phyloP scores from a whole-genome alignment of 78 protist genomes.

The Monocercomonoides exilis region DNA sequence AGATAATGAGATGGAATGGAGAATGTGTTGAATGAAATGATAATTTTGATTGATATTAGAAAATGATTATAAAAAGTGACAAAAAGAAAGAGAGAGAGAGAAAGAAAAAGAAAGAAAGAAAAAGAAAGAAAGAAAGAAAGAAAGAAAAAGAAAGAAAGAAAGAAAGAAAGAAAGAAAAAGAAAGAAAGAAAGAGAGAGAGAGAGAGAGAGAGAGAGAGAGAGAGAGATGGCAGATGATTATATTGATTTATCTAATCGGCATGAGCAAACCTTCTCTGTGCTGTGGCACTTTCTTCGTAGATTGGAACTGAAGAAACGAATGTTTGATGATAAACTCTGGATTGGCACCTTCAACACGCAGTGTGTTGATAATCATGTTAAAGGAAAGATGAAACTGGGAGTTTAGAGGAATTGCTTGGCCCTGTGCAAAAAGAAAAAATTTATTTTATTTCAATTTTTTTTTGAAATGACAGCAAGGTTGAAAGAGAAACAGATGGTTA shows the following conservation, averaged over 20 bases:
- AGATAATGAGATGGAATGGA: conserved; percentile 23
- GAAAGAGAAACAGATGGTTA: not conserved
- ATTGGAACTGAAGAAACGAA: conserved; percentile 78
- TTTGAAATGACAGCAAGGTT: not conserved
- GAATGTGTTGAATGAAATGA: not conserved
- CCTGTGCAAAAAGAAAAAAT: conserved; percentile 42
- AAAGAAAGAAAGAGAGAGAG: too few species aligned
- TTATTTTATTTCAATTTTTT: too few species aligned
- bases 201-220: too few species aligned
- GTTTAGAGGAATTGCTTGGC: conserved; percentile 73
- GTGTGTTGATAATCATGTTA: conserved; percentile 80
- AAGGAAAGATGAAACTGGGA: conserved; percentile 74
- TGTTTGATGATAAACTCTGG: conserved; percentile 58
- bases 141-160: too few species aligned
- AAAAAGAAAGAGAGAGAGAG: too few species aligned
- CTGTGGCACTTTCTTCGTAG: conserved; percentile 14
- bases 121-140: not conserved
- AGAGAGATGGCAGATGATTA: too few species aligned
- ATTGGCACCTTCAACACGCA: conserved; percentile 74
- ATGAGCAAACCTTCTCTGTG: not conserved
- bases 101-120: too few species aligned
- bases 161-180: too few species aligned
- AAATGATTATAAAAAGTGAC: too few species aligned
- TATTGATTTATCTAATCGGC: too few species aligned
- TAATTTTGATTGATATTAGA: not conserved